These are phyloP conservation scores for Parastagonospora nodorum DNA, from an alignment of 2,329 filamentous ascomycete species.

Conservation along the genomic window DNA sequence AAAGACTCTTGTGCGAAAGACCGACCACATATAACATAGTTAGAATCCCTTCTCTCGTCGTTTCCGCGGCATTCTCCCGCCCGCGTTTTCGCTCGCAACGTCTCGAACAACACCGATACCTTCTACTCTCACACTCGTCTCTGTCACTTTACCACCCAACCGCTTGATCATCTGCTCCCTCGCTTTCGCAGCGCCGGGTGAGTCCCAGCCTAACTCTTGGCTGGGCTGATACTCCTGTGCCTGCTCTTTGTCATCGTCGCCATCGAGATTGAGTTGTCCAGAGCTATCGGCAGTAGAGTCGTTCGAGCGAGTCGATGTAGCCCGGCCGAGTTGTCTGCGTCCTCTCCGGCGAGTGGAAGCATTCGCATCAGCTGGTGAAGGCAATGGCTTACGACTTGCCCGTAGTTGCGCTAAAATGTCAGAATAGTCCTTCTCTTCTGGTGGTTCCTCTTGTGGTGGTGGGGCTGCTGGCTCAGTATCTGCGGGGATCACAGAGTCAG, in stretches of 20 bases:
- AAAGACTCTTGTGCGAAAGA: background rate
- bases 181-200: slow-evolving; percentile 40
- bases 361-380: slow-evolving; percentile 22
- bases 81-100: slow-evolving; percentile 29
- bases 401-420: slow-evolving; percentile 37
- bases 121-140: slow-evolving; percentile 30
- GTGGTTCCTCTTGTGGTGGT: slow-evolving; percentile 5
- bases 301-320: slow-evolving; percentile 37
- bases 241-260: slow-evolving; percentile 22
- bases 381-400: slow-evolving; percentile 34
- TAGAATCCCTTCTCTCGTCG: slow-evolving; percentile 26
- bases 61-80: slow-evolving; percentile 31
- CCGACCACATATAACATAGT: background rate
- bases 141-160: slow-evolving; percentile 42
- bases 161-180: slow-evolving; percentile 44
- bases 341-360: slow-evolving; percentile 23
- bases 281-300: slow-evolving; percentile 36
- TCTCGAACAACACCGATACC: slow-evolving; percentile 43
- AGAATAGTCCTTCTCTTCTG: slow-evolving; percentile 39
- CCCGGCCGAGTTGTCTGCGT: slow-evolving; percentile 37
- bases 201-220: slow-evolving; percentile 47
- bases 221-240: slow-evolving; percentile 40
- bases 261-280: slow-evolving; percentile 17
- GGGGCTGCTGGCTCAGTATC: slow-evolving; percentile 20
- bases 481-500: slow-evolving; percentile 33